phyloP scores from a whole-genome alignment of 2,329 filamentous ascomycete species.

The Colletotrichum sidae region DNA sequence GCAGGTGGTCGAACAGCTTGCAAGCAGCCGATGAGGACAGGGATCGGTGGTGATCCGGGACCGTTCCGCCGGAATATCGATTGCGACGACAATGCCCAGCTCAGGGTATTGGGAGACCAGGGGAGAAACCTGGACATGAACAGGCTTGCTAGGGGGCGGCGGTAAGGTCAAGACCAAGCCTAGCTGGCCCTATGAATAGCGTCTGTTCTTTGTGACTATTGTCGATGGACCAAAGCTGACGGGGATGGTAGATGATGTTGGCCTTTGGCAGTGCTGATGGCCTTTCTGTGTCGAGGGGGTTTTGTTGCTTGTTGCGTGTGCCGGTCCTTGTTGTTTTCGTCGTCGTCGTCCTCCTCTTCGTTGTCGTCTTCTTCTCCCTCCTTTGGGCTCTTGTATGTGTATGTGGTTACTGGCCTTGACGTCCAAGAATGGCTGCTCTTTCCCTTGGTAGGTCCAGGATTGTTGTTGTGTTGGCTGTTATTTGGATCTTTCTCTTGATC shows the following conservation, averaged over 20 bases:
- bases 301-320: not conserved
- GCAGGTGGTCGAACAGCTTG: slow-evolving; percentile 24
- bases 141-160: slow-evolving; percentile 20
- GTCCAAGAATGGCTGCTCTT: not conserved
- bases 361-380: not conserved
- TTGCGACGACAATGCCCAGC: slow-evolving; percentile 25
- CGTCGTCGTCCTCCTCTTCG: slow-evolving; percentile 3
- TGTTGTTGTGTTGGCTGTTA: not conserved
- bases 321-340: not conserved
- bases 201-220: slow-evolving; percentile 10
- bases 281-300: not conserved
- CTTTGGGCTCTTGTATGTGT: not conserved
- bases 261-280: not conserved
- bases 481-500: slow-evolving; percentile 7
- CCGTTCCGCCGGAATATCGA: slow-evolving; percentile 20
- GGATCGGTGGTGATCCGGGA: slow-evolving; percentile 28
- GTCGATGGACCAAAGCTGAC: not conserved
- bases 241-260: not conserved
- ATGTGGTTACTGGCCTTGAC: not conserved
- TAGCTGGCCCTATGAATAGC: slow-evolving; percentile 32
- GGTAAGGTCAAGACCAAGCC: slow-evolving; percentile 16
- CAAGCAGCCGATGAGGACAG: slow-evolving; percentile 34
- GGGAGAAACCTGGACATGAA: slow-evolving; percentile 1
- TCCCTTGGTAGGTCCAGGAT: not conserved
- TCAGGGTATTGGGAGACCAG: not conserved